Evolutionary conservation across 1,139 yeast species (phyloP).

Genomic region (Suhomyces terraborum): DNA sequence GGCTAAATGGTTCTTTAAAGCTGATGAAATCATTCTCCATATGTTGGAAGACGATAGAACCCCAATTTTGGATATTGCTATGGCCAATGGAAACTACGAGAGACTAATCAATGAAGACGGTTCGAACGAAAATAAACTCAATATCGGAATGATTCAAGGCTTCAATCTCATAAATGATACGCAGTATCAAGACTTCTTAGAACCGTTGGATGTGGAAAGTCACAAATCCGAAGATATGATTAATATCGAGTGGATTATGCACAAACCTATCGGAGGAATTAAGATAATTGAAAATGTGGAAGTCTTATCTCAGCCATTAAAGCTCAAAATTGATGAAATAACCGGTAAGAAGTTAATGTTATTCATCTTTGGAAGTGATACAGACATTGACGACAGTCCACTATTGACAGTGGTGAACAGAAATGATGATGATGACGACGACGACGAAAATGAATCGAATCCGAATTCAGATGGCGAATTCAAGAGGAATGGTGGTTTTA

Average conservation of each 20-base stretch:
- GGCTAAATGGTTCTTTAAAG: slow-evolving; percentile 61
- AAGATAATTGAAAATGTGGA: slow-evolving; percentile 57
- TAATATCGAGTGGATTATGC: slow-evolving; percentile 62
- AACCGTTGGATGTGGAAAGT: slow-evolving; percentile 29
- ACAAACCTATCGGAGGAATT: slow-evolving; percentile 69
- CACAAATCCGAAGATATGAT: slow-evolving; percentile 33
- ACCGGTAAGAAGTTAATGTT: slow-evolving; percentile 59
- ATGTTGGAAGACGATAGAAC: slow-evolving; percentile 47
- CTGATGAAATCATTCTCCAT: slow-evolving; percentile 50
- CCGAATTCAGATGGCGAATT: slow-evolving; percentile 13
- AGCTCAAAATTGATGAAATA: slow-evolving; percentile 58
- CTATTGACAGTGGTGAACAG: slow-evolving; percentile 25
- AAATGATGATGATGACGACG: slow-evolving; percentile 13
- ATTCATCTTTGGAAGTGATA: slow-evolving; percentile 55
- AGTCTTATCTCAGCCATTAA: slow-evolving; percentile 55
- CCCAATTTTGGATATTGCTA: slow-evolving; percentile 44
- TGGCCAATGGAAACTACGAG: slow-evolving; percentile 43
- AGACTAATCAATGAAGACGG: slow-evolving; percentile 53
- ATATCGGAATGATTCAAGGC: slow-evolving; percentile 50
- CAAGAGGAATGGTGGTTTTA: slow-evolving; percentile 15
- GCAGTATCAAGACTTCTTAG: slow-evolving; percentile 38
- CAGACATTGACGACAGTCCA: slow-evolving; percentile 34
- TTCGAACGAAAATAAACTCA: slow-evolving; percentile 41
- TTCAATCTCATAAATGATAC: slow-evolving; percentile 39
- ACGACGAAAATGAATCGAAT: slow-evolving; percentile 17